Evolutionary conservation across 2,329 filamentous ascomycete genomes (phyloP), one percentile per base, ranked within the genome.

Genomic region (Aspergillus novofumigatus): DNA sequence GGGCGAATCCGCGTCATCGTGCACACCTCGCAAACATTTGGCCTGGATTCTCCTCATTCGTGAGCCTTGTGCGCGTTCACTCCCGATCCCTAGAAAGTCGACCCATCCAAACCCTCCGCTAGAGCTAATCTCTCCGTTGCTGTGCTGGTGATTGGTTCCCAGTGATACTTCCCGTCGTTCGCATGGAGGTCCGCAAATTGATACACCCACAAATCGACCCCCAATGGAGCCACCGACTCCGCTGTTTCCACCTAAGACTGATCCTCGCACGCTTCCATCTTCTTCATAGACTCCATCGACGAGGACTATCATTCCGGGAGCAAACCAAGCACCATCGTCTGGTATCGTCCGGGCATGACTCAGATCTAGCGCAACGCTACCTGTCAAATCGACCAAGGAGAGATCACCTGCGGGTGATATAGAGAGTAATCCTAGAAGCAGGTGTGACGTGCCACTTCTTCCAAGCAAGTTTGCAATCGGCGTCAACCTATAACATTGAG

Each of bases 251-350:
- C 90, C 89, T 4, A 95, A 80, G 0, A 85, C 86, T 21, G 86
- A 87, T 17, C 87, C 86, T 1, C 81, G 66, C 41, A 73, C 77
- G 21, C 85, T 86, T 60, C 92, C 91, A 65, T 96, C 92, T 72
- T 97, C 94, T 71, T 96, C 92, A 69, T 99, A 99, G n/a, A 93
- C 86, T 6, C 94, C 94, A 67, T 99, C 94, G 0, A 97, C 86
- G 0, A 99, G 82, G 3, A 97, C 90, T 50, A 99, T 90, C 92
- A 97, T 97, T 3, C 95, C 95, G 0, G 94, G 92, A 4, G 88
- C 86, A 69, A 97, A 97, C 89, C 92, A 99, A 3, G 90, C 88
- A 25, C 90, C 91, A 68, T 93, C 87, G 59, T 91, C 87, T 0
- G 92, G 92, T 55, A 97, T 88, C 14, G 89, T 86, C 23, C 87